Base-by-base conservation (phyloP, 2,329 filamentous ascomycete species). In the Fusarium austroafricanum region DNA sequence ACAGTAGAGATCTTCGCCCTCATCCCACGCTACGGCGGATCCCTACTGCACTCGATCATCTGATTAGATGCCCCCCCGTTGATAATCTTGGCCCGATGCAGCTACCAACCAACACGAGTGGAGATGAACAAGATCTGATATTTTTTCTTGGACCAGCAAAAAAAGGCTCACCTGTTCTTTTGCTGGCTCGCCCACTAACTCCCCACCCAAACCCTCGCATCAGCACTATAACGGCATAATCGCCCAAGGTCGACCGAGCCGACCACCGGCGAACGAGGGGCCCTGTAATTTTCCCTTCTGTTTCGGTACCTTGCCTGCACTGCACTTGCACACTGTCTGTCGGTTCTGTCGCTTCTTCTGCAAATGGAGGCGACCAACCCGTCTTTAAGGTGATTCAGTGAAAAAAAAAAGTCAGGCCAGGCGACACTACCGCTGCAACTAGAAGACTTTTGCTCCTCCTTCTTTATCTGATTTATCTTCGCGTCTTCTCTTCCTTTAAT, bases 1-100 rank as follows among this genome's bases (percentile, higher is more conserved):
- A 35, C 0, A 12, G 58, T 2, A 45, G 35, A 15, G 58, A 61
- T 61, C 55, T 17, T 5, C 58, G 15, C 3, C 2, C 3, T 26
- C 8, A 55, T 61, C 33, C 58, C 55, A 61, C 45, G 14, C n/a
- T 0, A 15, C n/a, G 10, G 46, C 31, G n/a, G 58, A 61, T 61
- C 45, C 55, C 58, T 61, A 61, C 58, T 40, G n/a, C n/a, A 28
- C 45, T 20, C 10, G 18, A 61, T 9, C 58, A 61, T 61, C 58
- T 61, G 58, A 61, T 61, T 61, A 61, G 58, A 61, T 61, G 55
- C 9, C n/a, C 20, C 21, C 37, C 37, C n/a, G 18, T 29, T 54
- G 58, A 61, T 61, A 54, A 61, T 54, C 58, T 61, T 61, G 45
- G 58, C 54, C 50, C 44, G 7, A 51, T 55, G 44, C 53, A 55